Percentiles rank a stretch among this genome's conserved stretches.
Conservation (phyloP, 2,329 filamentous ascomycete genomes). For the Cladobotryum mycophilum region DNA sequence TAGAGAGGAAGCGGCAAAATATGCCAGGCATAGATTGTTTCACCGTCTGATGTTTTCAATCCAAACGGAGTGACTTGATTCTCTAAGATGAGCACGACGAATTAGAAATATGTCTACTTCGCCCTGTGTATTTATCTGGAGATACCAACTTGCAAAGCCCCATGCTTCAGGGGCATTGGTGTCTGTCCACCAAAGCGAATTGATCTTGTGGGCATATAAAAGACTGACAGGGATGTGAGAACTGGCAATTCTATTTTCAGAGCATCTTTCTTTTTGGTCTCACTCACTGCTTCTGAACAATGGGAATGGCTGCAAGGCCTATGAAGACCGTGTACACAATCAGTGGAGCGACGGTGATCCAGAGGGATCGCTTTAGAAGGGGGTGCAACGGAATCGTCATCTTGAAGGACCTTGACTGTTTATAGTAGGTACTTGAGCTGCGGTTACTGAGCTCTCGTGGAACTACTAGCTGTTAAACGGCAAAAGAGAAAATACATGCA, state of each 20-base stretch:
- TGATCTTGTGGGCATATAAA: constrained; percentile 76
- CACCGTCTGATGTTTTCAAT: constrained; percentile 66
- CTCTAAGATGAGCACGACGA: constrained; percentile 38
- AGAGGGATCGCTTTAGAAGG: constrained; percentile 19
- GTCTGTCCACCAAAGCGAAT: constrained; percentile 65
- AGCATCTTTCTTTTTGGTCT: neutral
- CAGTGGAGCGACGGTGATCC: constrained; percentile 5
- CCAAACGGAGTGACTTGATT: constrained; percentile 87
- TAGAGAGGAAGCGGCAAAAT: constrained; percentile 76
- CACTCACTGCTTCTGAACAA: constrained; percentile 73
- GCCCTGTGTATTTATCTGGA: neutral
- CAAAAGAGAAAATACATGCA: no score
- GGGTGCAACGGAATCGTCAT: constrained; percentile 27
- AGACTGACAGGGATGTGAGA: constrained; percentile 39
- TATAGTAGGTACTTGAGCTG: neutral
- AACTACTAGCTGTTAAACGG: no score
- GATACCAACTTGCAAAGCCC: constrained; percentile 68
- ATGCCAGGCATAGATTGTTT: constrained; percentile 84
- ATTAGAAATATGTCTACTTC: neutral
- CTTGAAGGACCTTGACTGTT: neutral
- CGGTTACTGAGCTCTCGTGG: neutral
- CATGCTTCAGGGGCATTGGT: constrained; percentile 72
- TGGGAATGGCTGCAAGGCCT: constrained; percentile 58
- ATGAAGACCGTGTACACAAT: constrained; percentile 57
- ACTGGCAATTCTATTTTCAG: neutral